These are phyloP conservation scores for Crucibulum laeve DNA, from an alignment of 768 basidiomycete species.

Conservation along the genomic window DNA sequence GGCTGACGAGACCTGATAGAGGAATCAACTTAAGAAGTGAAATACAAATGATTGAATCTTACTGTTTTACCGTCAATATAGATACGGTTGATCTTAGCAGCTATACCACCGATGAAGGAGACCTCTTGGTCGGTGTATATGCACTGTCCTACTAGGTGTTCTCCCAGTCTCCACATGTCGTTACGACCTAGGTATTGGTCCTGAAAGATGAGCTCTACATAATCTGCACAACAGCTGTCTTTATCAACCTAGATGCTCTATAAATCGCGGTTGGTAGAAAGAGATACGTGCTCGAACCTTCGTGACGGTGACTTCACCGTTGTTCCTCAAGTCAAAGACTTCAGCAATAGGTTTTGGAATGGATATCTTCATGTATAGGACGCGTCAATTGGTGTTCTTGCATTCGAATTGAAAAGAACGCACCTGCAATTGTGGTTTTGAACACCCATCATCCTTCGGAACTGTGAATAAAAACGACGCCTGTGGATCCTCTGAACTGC, in stretches of 20 bases:
- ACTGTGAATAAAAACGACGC: slow-evolving; percentile 61
- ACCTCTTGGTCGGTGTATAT: slow-evolving; percentile 84
- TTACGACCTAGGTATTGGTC: slow-evolving; percentile 95
- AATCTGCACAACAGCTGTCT: slow-evolving; percentile 58
- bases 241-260: slow-evolving; percentile 56
- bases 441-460: slow-evolving; percentile 54
- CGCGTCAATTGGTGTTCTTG: neutral
- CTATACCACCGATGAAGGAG: slow-evolving; percentile 76
- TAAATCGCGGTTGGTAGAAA: neutral
- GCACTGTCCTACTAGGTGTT: slow-evolving; percentile 75
- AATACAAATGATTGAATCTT: slow-evolving; percentile 9
- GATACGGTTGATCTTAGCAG: slow-evolving; percentile 78
- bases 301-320: slow-evolving; percentile 64
- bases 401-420: slow-evolving; percentile 1
- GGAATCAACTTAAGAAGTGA: too few species aligned
- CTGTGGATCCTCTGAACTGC: slow-evolving; percentile 31
- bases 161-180: slow-evolving; percentile 95
- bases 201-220: slow-evolving; percentile 87
- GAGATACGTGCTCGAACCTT: slow-evolving; percentile 36
- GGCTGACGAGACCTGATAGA: slow-evolving; percentile 79
- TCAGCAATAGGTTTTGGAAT: slow-evolving; percentile 72
- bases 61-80: slow-evolving; percentile 70
- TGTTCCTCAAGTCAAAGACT: slow-evolving; percentile 65
- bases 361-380: slow-evolving; percentile 50
- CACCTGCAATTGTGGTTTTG: slow-evolving; percentile 67